Evolutionary conservation across 75 land plant genomes (phyloP), one percentile per base, ranked within the genome.

Genomic region (Pinus albicaulis): DNA sequence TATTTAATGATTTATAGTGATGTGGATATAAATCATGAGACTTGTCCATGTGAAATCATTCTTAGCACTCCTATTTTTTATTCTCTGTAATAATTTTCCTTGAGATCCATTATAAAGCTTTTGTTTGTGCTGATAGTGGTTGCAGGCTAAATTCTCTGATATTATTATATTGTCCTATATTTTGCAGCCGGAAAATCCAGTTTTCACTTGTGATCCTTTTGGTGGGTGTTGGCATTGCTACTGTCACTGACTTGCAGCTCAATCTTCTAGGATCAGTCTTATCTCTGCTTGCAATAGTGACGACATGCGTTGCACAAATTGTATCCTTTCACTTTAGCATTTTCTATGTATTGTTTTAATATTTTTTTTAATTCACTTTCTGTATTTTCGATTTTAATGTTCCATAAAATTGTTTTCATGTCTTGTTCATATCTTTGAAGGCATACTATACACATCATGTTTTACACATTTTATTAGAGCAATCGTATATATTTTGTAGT

Each of bases 281-380:
- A 16, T 92, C 99, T 73, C 72, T 89, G 20, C 91, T 96, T 52
- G 99, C 99, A 59, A 90, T 96, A 73, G 41, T 96, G 34, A 96
- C 99, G 16, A 96, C 99, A 0, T 96, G 99, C 73, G 81, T 96
- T 77, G 95, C 98, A 78, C 99, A 96, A 68, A 96, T 96, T 83
- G 99, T 96, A 96, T 94, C 99, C 98, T 87, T 77, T 19, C 24
- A 15, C 15, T 28, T 48, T 72, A 48, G 44, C 24, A 41, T 68
- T 68, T 31, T 68, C 11, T 19, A 11, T 34, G 11, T 44, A 1
- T 68, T 68, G 12, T 4, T 4, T 68, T 68, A 41, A 0, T 2
- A 10, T 48, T 48, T 48, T 10, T 48, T 10, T 10, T 31, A 48
- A 10, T 48, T 2, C 11, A 2, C 11, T 48, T 48, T 48, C 8